phyloP scores from a whole-genome alignment of 495 filamentous ascomycete genomes.

The Penicillium cinerascens region DNA sequence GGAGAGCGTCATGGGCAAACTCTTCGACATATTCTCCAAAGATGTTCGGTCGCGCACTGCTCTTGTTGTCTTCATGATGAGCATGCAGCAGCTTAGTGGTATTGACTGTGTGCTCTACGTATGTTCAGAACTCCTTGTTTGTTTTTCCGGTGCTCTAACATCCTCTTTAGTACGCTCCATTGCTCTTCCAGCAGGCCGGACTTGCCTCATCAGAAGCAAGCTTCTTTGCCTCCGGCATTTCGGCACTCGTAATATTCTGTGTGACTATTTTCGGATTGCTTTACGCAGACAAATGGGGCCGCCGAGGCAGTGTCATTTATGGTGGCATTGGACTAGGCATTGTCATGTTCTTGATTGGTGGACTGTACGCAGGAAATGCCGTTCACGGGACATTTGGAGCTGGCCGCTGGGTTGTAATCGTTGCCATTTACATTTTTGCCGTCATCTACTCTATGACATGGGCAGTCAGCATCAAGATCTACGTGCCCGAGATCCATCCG shows the following conservation, averaged over 20 bases:
- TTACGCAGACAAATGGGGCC: conserved; percentile 58
- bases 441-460: conserved; percentile 46
- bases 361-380: conserved; percentile 46
- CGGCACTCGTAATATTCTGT: conserved; percentile 47
- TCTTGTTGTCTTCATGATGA: conserved; percentile 44
- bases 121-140: conserved; percentile 11
- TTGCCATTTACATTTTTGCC: conserved; percentile 45
- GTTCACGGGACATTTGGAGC: conserved; percentile 44
- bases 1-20: conserved; percentile 3
- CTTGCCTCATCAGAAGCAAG: conserved; percentile 45
- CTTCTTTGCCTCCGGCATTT: conserved; percentile 55
- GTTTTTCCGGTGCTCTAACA: not conserved
- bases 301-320: conserved; percentile 50
- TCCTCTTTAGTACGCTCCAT: conserved; percentile 44
- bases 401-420: conserved; percentile 55
- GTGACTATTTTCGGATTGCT: conserved; percentile 51
- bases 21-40: conserved; percentile 36
- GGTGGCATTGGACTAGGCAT: conserved; percentile 51
- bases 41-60: conserved; percentile 35
- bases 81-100: conserved; percentile 43
- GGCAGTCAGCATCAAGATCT: conserved; percentile 54
- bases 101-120: conserved; percentile 53
- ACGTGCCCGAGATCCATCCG: conserved; percentile 55
- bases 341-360: conserved; percentile 49
- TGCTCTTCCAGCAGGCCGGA: conserved; percentile 52